Evolutionary conservation across 805 yeast species (phyloP).

Genomic region (Schwanniomyces vanrijiae): DNA sequence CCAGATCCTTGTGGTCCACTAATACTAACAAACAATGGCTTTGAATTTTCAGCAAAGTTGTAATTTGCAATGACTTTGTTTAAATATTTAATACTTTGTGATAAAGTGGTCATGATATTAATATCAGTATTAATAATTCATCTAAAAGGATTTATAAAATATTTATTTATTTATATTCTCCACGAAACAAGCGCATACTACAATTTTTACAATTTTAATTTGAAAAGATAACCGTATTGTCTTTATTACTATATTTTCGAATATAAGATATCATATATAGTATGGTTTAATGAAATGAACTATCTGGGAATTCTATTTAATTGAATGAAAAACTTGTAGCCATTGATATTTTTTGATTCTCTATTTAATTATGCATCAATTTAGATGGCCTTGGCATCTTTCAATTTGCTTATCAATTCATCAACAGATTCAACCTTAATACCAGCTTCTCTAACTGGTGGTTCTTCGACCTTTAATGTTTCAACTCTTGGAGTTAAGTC

Average conservation of each 20-base stretch:
- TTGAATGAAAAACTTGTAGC: background rate
- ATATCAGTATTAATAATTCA: background rate
- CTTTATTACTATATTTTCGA: background rate
- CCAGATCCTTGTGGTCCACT: slow-evolving; percentile 85
- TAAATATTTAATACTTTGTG: slow-evolving; percentile 23
- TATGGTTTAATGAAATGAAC: background rate
- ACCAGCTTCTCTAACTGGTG: slow-evolving; percentile 81
- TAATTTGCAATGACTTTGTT: slow-evolving; percentile 23
- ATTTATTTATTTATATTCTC: background rate
- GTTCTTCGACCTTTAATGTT: slow-evolving; percentile 76
- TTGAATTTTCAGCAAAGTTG: slow-evolving; percentile 16
- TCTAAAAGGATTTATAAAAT: background rate
- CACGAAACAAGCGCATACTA: background rate
- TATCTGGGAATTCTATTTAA: background rate
- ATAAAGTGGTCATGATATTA: slow-evolving; percentile 8
- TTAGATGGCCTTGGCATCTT: slow-evolving; percentile 70
- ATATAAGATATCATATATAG: background rate
- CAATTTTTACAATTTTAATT: background rate
- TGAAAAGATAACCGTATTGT: background rate
- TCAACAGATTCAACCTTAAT: slow-evolving; percentile 77
- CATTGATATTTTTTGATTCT: background rate
- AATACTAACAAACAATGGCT: slow-evolving; percentile 54
- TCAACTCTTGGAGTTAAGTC: slow-evolving; percentile 65
- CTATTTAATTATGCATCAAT: background rate
- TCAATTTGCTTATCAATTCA: slow-evolving; percentile 75